Conservation (phyloP, 2,329 filamentous ascomycete genomes). For the Coniochaeta sp. region DNA sequence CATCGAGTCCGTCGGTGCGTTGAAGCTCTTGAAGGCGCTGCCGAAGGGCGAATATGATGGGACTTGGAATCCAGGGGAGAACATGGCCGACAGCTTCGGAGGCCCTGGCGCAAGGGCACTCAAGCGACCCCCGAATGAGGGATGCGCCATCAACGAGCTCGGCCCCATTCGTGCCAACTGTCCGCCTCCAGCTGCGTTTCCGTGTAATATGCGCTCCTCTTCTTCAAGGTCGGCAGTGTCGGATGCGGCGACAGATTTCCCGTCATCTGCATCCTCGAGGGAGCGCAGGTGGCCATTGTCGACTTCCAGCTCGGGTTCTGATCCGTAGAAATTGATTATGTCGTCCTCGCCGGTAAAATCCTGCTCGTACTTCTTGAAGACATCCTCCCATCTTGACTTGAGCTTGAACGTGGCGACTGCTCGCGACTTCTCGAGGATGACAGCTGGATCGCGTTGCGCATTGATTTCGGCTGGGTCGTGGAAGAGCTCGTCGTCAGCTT, state of each 20-base stretch:
- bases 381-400: slow-evolving; percentile 78
- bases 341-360: slow-evolving; percentile 82
- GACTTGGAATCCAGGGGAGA: slow-evolving; percentile 9
- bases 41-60: slow-evolving; percentile 4
- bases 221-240: slow-evolving; percentile 19
- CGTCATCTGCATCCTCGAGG: slow-evolving; percentile 16
- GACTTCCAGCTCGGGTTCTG: slow-evolving; percentile 66
- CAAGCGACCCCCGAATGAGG: not conserved
- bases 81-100: slow-evolving; percentile 13
- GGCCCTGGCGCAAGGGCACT: slow-evolving; percentile 4
- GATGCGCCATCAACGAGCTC: slow-evolving; percentile 4
- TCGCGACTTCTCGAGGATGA: slow-evolving; percentile 54
- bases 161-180: not conserved
- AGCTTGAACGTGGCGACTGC: slow-evolving; percentile 63
- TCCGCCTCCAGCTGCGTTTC: not conserved
- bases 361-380: slow-evolving; percentile 80
- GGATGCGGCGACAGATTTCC: slow-evolving; percentile 3
- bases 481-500: slow-evolving; percentile 37
- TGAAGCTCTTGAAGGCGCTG: slow-evolving; percentile 4
- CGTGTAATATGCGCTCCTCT: slow-evolving; percentile 17
- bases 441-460: slow-evolving; percentile 42
- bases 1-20: slow-evolving; percentile 22
- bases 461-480: slow-evolving; percentile 40
- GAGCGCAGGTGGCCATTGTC: slow-evolving; percentile 77
- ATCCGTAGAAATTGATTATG: slow-evolving; percentile 75